Conservation (phyloP, 148 eudicot genomes). For the Euryodendron excelsum region DNA sequence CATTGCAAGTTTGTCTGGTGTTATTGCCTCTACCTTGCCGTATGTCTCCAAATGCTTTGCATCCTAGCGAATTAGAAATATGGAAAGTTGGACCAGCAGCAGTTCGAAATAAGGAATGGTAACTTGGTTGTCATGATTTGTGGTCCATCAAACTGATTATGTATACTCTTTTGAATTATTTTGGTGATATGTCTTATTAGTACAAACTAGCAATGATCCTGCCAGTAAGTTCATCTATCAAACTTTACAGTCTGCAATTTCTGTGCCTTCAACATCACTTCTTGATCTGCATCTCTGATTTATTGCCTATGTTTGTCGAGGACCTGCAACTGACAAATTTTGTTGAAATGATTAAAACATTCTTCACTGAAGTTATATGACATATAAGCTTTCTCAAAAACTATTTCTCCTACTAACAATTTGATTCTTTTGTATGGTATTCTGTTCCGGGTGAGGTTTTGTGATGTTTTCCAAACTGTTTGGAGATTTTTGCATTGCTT, state of each 20-base stretch:
- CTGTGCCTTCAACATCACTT: no score
- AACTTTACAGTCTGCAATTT: no score
- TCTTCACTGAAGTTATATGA: no score
- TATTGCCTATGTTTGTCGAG: no score
- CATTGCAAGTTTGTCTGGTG: not conserved
- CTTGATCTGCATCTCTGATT: no score
- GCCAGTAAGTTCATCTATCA: no score
- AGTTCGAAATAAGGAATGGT: not conserved
- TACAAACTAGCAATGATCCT: not conserved
- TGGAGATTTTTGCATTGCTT: not conserved
- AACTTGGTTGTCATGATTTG: not conserved
- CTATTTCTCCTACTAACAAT: no score
- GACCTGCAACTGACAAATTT: no score
- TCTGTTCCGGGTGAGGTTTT: not conserved
- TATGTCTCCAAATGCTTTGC: not conserved
- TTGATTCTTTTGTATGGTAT: not conserved
- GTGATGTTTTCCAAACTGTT: not conserved
- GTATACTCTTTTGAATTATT: not conserved
- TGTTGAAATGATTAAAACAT: no score
- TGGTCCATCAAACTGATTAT: not conserved
- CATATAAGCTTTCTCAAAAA: no score
- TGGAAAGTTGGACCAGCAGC: not conserved
- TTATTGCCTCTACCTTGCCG: not conserved
- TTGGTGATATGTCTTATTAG: not conserved
- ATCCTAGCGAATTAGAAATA: not conserved